Evolutionary conservation across 2,329 filamentous ascomycete genomes (phyloP).

Genomic region (Hypoxylon sp.): DNA sequence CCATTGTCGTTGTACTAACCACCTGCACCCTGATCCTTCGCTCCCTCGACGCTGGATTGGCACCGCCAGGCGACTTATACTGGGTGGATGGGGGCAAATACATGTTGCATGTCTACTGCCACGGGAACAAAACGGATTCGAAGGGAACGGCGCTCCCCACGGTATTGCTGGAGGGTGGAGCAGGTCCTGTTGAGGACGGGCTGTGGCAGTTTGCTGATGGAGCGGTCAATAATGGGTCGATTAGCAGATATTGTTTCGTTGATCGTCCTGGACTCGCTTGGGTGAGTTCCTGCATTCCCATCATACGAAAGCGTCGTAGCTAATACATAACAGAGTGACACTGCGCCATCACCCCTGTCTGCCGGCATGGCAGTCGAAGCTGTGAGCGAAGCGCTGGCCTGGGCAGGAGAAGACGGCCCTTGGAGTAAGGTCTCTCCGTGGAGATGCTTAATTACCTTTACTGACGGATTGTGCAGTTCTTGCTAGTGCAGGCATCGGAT

Average conservation of each 20-base stretch:
- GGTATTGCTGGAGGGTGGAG: conserved; percentile 86
- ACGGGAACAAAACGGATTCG: conserved; percentile 74
- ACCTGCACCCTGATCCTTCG: conserved; percentile 84
- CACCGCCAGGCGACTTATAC: conserved; percentile 79
- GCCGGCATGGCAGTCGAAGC: conserved; percentile 93
- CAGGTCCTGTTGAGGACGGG: conserved; percentile 80
- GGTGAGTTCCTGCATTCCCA: conserved; percentile 54
- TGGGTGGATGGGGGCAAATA: conserved; percentile 88
- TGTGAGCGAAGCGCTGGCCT: conserved; percentile 84
- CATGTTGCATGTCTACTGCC: conserved; percentile 85
- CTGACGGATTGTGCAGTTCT: conserved; percentile 63
- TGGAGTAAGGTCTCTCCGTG: conserved; percentile 62
- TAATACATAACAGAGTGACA: conserved; percentile 70
- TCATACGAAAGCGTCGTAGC: conserved; percentile 50
- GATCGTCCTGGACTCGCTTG: conserved; percentile 92
- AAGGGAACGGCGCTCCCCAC: conserved; percentile 75
- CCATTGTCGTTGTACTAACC: conserved; percentile 76
- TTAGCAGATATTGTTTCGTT: conserved; percentile 92
- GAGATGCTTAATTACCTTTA: background rate
- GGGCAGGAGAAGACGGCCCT: conserved; percentile 84
- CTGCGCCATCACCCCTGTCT: conserved; percentile 91
- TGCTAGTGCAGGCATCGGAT: conserved; percentile 86
- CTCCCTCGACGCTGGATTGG: conserved; percentile 79
- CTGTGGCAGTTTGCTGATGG: conserved; percentile 84
- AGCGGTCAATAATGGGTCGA: conserved; percentile 81